Conservation (phyloP, 2,329 filamentous ascomycete species). For the Apiospora arundinis region DNA sequence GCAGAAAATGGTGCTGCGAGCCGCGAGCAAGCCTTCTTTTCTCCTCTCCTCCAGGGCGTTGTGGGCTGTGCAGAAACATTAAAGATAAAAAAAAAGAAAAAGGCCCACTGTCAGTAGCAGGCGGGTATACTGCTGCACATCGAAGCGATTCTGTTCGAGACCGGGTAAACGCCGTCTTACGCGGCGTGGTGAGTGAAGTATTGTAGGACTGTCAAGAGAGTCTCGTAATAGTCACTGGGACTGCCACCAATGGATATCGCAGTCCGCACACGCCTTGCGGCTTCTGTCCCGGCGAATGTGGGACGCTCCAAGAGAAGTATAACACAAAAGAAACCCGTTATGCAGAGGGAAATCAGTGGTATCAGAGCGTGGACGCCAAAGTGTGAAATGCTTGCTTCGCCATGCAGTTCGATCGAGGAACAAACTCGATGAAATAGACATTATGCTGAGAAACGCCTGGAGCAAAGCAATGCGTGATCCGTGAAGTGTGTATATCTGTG, state of each 20-base stretch:
- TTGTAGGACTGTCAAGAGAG: background rate
- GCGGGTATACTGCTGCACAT: constrained; percentile 18
- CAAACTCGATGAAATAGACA: constrained; percentile 43
- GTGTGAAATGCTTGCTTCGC: constrained; percentile 45
- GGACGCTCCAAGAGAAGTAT: constrained; percentile 19
- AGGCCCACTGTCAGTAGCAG: constrained; percentile 12
- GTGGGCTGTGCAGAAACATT: constrained; percentile 10
- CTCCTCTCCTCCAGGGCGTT: background rate
- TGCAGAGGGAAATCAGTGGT: constrained; percentile 45
- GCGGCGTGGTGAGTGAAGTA: constrained; percentile 15
- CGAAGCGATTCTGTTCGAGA: constrained; percentile 13
- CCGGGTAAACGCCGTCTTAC: constrained; percentile 7
- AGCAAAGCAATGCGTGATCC: constrained; percentile 34
- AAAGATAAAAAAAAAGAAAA: constrained; percentile 8
- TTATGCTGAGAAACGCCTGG: constrained; percentile 44
- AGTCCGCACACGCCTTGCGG: constrained; percentile 3
- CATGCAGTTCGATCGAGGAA: constrained; percentile 43
- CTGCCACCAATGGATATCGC: background rate
- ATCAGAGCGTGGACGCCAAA: constrained; percentile 45
- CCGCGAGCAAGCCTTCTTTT: background rate
- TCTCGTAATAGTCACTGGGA: background rate
- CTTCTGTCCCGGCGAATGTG: constrained; percentile 11
- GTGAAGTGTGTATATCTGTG: constrained; percentile 11
- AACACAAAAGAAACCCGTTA: constrained; percentile 40
- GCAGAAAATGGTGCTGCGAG: background rate